phyloP scores from a whole-genome alignment of 2,329 filamentous ascomycete genomes.

The Ceratocystiopsis brevicomis region DNA sequence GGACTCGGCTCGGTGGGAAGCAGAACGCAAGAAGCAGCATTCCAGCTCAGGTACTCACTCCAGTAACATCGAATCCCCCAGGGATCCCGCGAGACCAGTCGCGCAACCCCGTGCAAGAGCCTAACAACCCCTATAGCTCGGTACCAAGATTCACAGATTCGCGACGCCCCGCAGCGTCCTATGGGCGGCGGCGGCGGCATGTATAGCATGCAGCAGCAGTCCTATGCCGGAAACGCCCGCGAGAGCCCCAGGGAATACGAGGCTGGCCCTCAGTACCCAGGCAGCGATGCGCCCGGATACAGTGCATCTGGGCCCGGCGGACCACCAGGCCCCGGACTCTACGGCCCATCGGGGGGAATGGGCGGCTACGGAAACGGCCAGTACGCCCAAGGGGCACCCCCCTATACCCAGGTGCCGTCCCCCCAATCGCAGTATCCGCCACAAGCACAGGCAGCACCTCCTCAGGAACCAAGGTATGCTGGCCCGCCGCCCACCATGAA shows the following conservation, averaged over 20 bases:
- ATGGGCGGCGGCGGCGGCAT: slow-evolving; percentile 7
- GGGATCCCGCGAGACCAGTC: slow-evolving; percentile 26
- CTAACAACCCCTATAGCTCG: slow-evolving; percentile 42
- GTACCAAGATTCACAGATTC: slow-evolving; percentile 29
- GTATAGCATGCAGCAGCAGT: slow-evolving; percentile 3
- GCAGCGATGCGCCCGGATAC: slow-evolving; percentile 29
- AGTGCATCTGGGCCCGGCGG: slow-evolving; percentile 14
- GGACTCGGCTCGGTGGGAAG: slow-evolving; percentile 42
- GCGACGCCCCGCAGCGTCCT: slow-evolving; percentile 6
- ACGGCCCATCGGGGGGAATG: slow-evolving; percentile 1
- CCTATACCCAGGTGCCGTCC: background rate
- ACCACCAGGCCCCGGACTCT: slow-evolving; percentile 3
- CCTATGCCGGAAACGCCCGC: slow-evolving; percentile 3
- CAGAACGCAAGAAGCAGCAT: slow-evolving; percentile 37
- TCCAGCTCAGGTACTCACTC: slow-evolving; percentile 42
- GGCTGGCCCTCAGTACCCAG: slow-evolving; percentile 31
- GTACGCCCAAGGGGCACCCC: slow-evolving; percentile 1
- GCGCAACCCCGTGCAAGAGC: slow-evolving; percentile 29
- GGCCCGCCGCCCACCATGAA: background rate
- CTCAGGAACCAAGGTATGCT: slow-evolving; percentile 7
- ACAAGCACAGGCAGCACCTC: background rate
- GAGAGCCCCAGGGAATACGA: slow-evolving; percentile 10
- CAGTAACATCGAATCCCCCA: slow-evolving; percentile 11
- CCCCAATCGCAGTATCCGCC: slow-evolving; percentile 1
- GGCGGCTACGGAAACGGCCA: slow-evolving; percentile 4